A percentile compares a stretch with the other conserved stretches of the same genome.
phyloP scores from a whole-genome alignment of 1,139 yeast species.

The Pichia cactophila region DNA sequence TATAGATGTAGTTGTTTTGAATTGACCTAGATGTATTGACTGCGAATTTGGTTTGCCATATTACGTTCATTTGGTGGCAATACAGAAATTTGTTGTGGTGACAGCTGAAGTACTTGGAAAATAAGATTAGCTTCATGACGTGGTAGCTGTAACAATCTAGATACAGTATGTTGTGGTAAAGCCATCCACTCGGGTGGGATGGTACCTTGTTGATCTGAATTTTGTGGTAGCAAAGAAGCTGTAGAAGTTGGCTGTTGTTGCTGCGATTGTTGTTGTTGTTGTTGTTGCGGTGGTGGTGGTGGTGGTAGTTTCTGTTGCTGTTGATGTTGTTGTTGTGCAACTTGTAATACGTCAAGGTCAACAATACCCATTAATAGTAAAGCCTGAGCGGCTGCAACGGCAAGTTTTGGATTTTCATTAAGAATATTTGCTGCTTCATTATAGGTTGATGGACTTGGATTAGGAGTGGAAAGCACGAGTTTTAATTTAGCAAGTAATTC shows the following conservation, averaged over 20 bases:
- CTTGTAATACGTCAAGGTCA: constrained; percentile 53
- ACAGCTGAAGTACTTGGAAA: constrained; percentile 53
- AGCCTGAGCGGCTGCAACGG: constrained; percentile 64
- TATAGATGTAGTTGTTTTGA: background rate
- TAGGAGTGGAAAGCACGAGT: constrained; percentile 41
- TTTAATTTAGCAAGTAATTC: constrained; percentile 62
- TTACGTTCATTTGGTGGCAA: constrained; percentile 55
- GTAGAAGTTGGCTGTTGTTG: constrained; percentile 13
- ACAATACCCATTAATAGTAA: constrained; percentile 70
- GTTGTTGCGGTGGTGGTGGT: constrained; percentile 10
- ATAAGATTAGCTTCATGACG: constrained; percentile 57
- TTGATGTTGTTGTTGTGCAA: constrained; percentile 26
- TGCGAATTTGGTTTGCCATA: constrained; percentile 52
- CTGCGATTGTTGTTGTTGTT: background rate
- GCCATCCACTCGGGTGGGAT: constrained; percentile 40
- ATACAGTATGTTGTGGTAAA: constrained; percentile 42
- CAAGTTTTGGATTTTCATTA: constrained; percentile 41
- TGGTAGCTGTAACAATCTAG: constrained; percentile 40
- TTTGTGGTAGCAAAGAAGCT: background rate
- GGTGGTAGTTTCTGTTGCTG: constrained; percentile 12
- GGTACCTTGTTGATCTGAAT: background rate
- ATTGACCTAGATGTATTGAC: constrained; percentile 40
- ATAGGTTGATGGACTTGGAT: constrained; percentile 32
- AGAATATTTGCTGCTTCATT: constrained; percentile 38
- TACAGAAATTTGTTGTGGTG: constrained; percentile 46